phyloP scores from a whole-genome alignment of 306 rosid species.

The Trifolium repens region DNA sequence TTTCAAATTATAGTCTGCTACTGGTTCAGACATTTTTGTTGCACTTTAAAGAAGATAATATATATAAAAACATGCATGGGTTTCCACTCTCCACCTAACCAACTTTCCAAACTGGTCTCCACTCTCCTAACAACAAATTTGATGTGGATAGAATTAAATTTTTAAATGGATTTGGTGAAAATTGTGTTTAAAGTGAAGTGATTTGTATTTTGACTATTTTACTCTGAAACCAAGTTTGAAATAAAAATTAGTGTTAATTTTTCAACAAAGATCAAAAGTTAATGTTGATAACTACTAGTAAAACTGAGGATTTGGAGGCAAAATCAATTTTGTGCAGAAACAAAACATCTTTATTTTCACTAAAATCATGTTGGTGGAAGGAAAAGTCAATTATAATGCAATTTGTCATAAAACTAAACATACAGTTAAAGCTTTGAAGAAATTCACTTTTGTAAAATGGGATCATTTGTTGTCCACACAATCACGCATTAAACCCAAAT shows the following conservation, averaged over 20 bases:
- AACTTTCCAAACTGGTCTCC: not conserved
- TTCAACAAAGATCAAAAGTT: not conserved
- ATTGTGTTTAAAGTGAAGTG: constrained; percentile 1
- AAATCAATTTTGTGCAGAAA: not conserved
- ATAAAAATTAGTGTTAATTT: not conserved
- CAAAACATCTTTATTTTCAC: not conserved
- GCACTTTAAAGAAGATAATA: not conserved
- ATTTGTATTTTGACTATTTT: not conserved
- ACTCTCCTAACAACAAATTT: not conserved
- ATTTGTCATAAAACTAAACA: not conserved
- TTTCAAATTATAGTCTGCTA: not conserved
- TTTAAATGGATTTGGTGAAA: not conserved
- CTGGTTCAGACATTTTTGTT: not conserved
- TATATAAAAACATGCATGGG: not conserved
- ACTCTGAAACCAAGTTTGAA: not conserved
- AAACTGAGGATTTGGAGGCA: not conserved
- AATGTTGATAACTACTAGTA: not conserved
- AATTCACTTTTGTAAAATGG: not conserved
- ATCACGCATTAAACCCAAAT: not conserved
- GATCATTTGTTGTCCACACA: not conserved
- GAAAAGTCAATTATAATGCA: not conserved
- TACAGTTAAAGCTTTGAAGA: not conserved
- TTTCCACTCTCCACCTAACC: not conserved
- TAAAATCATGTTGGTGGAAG: not conserved
- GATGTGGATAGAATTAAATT: not conserved